Evolutionary conservation across 2,329 filamentous ascomycete genomes (phyloP), one percentile per base, ranked within the genome.

Genomic region (Calonectria ilicicola): DNA sequence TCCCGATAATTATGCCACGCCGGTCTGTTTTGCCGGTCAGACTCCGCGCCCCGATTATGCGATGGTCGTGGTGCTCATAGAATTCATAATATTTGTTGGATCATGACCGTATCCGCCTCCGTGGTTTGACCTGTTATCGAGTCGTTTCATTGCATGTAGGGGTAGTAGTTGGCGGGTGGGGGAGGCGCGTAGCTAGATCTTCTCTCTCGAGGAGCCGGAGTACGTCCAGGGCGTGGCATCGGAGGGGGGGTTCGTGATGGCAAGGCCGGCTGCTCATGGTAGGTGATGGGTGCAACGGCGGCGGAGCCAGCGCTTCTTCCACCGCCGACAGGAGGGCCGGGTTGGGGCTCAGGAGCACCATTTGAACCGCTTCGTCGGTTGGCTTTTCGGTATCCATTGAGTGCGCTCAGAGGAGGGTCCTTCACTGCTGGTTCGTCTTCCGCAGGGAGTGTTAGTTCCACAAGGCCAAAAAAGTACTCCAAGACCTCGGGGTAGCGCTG

Each of bases 401-500:
- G 83, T 69, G 88, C 88, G 76, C 88, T 90, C 73, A 93, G 82
- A 4, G 91, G 91, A 38, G 91, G 91, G 70, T 92, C 88, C 77
- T 89, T 89, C 42, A 93, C 90, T 19, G 85, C 84, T 2, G 87
- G 83, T 47, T 92, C 91, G 67, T 91, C 86, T 70, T 95, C 92
- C 47, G 84, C 84, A 0, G 94, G 93, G 5, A 94, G 83, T 26
- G 87, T 89, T 71, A 95, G 82, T 67, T 92, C 90, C 42, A 95
- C 92, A 44, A 95, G 86, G 72, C 90, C 88, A 83, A 93, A 96
- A 81, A 93, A 96, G 83, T 96, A 95, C 83, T 95, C 92, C 67
- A 96, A 86, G n/a, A 96, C 92, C 81, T 95, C 93, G 5, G 94
- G 94, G 78, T 96, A 96, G 67, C 92, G 89, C 78, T 94, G 90